These are phyloP conservation scores for Wilcoxina mikolae DNA, from an alignment of 495 filamentous ascomycete species.

Conservation along the genomic window DNA sequence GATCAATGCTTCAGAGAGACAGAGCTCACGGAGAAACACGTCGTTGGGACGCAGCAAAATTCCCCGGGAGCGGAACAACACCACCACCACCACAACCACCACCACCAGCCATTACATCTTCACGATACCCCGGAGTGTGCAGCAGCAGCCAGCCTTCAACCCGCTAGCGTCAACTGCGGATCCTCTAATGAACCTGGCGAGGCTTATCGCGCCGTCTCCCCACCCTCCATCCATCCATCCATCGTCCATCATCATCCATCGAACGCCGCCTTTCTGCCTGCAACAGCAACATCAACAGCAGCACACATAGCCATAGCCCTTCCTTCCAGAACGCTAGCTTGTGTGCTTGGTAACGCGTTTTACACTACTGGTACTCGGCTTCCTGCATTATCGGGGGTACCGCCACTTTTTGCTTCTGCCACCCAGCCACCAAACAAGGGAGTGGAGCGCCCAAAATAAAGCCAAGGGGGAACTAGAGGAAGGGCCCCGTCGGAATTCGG, in stretches of 20 bases:
- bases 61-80: not conserved
- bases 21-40: too few species aligned
- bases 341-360: not conserved
- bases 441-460: not conserved
- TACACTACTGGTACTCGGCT: not conserved
- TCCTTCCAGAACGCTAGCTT: not conserved
- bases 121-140: not conserved
- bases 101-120: not conserved
- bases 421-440: not conserved
- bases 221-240: not conserved
- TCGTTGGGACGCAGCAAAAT: too few species aligned
- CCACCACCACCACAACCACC: not conserved
- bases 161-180: constrained; percentile 1
- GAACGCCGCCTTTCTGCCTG: not conserved
- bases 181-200: constrained; percentile 1
- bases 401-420: not conserved
- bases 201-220: constrained; percentile 5
- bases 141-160: not conserved
- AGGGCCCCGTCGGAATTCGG: not conserved
- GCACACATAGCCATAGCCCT: not conserved
- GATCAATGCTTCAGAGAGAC: not conserved
- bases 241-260: not conserved
- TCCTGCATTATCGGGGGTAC: not conserved
- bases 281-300: not conserved
- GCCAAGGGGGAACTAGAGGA: not conserved